These are phyloP conservation scores for Ophiostoma perfectum DNA, from an alignment of 2,329 filamentous ascomycete genomes.

Conservation along the genomic window DNA sequence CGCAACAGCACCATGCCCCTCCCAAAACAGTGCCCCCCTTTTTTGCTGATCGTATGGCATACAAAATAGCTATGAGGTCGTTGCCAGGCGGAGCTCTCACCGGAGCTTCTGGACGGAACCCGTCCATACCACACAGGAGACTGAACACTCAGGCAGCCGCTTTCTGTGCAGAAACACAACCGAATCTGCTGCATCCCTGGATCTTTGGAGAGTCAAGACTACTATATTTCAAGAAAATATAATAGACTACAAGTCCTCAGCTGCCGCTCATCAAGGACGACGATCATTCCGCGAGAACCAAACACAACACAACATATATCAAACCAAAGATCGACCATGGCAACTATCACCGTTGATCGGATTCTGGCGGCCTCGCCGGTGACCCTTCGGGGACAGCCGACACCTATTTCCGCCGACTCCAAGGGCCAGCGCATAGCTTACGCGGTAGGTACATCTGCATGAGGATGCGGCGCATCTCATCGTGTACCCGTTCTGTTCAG, in stretches of 20 bases:
- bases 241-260: background rate
- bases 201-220: no score
- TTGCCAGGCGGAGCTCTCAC: constrained; percentile 15
- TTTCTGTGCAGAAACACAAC: background rate
- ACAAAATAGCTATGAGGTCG: background rate
- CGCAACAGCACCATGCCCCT: constrained; percentile 27
- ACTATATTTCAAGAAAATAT: background rate
- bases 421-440: constrained; percentile 93
- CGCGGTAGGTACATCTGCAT: constrained; percentile 57
- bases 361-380: constrained; percentile 82
- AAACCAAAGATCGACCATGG: constrained; percentile 17
- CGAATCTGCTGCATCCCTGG: background rate
- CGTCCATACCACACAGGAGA: background rate
- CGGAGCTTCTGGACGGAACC: constrained; percentile 2
- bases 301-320: background rate
- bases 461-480: background rate
- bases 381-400: constrained; percentile 80
- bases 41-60: background rate
- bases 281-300: background rate
- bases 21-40: constrained; percentile 22
- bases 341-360: constrained; percentile 51
- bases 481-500: no score
- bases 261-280: background rate
- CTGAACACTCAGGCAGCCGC: constrained; percentile 9
- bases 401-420: constrained; percentile 77